Conservation (phyloP, 306 rosid genomes). For the Lathyrus sativus region DNA sequence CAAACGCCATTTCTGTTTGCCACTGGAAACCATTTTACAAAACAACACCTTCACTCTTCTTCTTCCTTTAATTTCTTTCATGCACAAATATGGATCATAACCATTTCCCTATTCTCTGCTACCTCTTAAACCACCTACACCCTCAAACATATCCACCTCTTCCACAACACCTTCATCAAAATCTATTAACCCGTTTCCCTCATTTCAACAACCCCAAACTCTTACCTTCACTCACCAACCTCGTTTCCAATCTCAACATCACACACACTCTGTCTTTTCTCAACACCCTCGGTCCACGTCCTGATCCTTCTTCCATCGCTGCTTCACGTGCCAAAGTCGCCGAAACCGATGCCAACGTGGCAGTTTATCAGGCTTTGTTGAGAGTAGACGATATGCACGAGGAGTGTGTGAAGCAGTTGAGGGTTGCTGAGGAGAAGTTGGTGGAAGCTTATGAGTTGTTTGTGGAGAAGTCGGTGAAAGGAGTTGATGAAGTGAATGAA, state of each 20-base stretch:
- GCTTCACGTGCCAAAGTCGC: constrained; percentile 34
- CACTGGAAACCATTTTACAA: neutral
- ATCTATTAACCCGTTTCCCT: constrained; percentile 42
- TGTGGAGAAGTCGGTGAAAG: constrained; percentile 30
- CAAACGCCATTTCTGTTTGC: neutral
- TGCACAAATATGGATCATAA: constrained; percentile 38
- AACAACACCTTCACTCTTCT: neutral
- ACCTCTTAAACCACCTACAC: constrained; percentile 35
- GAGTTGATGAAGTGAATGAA: constrained; percentile 23
- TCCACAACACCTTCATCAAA: constrained; percentile 15
- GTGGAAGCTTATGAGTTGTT: constrained; percentile 34
- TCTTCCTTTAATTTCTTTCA: neutral
- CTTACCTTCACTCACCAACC: constrained; percentile 37
- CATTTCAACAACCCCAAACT: constrained; percentile 36
- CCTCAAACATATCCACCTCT: constrained; percentile 35
- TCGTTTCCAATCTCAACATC: constrained; percentile 32
- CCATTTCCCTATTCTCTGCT: constrained; percentile 44
- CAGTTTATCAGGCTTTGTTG: constrained; percentile 39
- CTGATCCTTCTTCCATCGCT: constrained; percentile 30
- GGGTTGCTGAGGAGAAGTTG: constrained; percentile 41
- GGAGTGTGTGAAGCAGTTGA: constrained; percentile 41
- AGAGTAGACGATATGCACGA: constrained; percentile 47
- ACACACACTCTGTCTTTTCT: constrained; percentile 42
- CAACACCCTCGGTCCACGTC: constrained; percentile 47
- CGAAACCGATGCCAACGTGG: constrained; percentile 18